Evolutionary conservation across 106 monocot genomes (phyloP).

Genomic region (Allium sativum): DNA sequence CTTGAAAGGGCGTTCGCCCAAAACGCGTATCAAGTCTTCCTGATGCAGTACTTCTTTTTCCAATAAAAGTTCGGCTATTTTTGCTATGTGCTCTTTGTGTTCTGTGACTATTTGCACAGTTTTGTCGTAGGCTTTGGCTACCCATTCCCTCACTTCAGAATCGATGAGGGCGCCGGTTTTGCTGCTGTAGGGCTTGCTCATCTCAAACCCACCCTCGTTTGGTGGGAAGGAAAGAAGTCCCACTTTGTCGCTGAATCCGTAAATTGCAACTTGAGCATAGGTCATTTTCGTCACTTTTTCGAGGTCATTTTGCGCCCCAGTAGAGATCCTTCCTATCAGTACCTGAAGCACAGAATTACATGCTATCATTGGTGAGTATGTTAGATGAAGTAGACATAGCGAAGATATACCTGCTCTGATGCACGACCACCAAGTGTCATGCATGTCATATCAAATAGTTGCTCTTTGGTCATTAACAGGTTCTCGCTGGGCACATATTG

Average conservation of each 20-base stretch:
- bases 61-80: constrained; percentile 82
- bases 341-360: constrained; percentile 28
- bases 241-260: constrained; percentile 95
- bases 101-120: constrained; percentile 53
- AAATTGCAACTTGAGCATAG: constrained; percentile 91
- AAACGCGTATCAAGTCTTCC: constrained; percentile 62
- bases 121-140: constrained; percentile 57
- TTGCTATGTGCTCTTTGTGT: constrained; percentile 60
- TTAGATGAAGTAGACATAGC: background rate
- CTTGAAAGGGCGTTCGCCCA: constrained; percentile 79
- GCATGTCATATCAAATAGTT: constrained; percentile 85
- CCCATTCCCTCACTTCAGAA: constrained; percentile 77
- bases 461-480: constrained; percentile 77
- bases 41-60: constrained; percentile 96
- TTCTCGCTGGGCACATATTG: constrained; percentile 90
- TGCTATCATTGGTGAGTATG: background rate
- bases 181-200: constrained; percentile 83
- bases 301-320: constrained; percentile 91
- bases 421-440: constrained; percentile 91
- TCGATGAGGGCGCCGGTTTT: constrained; percentile 88
- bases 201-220: constrained; percentile 64
- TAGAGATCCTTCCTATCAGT: constrained; percentile 80
- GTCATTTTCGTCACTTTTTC: constrained; percentile 99
- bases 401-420: constrained; percentile 26
- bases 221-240: constrained; percentile 94